Percentiles rank a stretch among this genome's conserved stretches.
phyloP scores from a whole-genome alignment of 1,284 basidiomycete genomes.

The Coniferiporia sulphurascens region DNA sequence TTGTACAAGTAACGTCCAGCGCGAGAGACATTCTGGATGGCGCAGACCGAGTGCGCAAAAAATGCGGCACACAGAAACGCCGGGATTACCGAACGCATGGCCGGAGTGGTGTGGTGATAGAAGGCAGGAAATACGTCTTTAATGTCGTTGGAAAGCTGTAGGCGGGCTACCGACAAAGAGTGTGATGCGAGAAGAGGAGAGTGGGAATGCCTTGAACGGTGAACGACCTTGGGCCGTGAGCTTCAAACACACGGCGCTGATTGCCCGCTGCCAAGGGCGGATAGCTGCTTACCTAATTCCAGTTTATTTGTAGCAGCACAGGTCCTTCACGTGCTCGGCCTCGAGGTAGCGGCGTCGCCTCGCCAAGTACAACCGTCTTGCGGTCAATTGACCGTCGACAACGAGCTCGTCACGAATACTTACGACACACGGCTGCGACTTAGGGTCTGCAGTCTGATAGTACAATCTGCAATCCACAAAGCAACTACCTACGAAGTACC shows the following conservation, averaged over 20 bases:
- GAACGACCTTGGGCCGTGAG: too few relatives aligned
- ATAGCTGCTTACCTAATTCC: too few relatives aligned
- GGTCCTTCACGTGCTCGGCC: background rate
- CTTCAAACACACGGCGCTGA: too few relatives aligned
- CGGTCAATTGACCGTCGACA: background rate
- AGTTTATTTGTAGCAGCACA: too few relatives aligned
- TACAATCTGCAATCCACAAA: background rate
- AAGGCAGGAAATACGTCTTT: background rate
- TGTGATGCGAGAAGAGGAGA: too few relatives aligned
- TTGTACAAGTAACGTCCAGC: constrained; percentile 77
- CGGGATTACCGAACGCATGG: constrained; percentile 5
- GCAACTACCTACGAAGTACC: background rate
- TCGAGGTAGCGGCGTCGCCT: background rate
- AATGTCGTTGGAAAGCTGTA: too few relatives aligned
- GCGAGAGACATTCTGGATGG: constrained; percentile 57
- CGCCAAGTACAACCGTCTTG: background rate
- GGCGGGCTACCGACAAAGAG: too few relatives aligned
- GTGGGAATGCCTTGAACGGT: too few relatives aligned
- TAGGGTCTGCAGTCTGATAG: background rate
- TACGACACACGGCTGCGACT: constrained; percentile 6
- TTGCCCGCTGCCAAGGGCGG: too few relatives aligned
- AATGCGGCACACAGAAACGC: constrained; percentile 20
- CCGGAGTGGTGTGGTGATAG: background rate
- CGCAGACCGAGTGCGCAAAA: constrained; percentile 39
- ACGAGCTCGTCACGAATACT: background rate